Percentiles rank a stretch among this genome's conserved stretches.
phyloP scores from a whole-genome alignment of 2,329 filamentous ascomycete genomes.

The Cyclaneusma minus region DNA sequence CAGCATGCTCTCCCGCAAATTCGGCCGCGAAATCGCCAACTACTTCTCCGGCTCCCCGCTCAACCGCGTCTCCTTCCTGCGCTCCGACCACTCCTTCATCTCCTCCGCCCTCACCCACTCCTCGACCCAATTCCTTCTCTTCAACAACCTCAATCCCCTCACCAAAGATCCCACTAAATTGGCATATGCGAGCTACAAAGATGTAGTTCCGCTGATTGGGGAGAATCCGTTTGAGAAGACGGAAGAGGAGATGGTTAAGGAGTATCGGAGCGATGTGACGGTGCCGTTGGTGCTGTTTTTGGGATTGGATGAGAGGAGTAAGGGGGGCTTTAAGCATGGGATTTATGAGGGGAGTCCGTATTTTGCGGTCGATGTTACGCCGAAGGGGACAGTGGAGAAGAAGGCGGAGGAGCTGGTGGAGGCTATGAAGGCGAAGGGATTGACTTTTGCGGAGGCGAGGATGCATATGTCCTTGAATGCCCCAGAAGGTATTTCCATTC shows the following conservation, averaged over 20 bases:
- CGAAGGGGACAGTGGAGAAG: constrained; percentile 45
- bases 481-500: constrained; percentile 26
- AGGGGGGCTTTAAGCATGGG: constrained; percentile 33
- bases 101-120: constrained; percentile 49
- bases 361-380: constrained; percentile 83
- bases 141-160: constrained; percentile 67
- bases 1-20: constrained; percentile 56
- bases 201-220: constrained; percentile 57
- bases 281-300: constrained; percentile 68
- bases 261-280: constrained; percentile 56
- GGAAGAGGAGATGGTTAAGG: constrained; percentile 58
- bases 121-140: constrained; percentile 56
- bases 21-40: constrained; percentile 67
- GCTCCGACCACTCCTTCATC: constrained; percentile 55
- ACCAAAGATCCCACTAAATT: constrained; percentile 44
- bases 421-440: constrained; percentile 41
- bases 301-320: constrained; percentile 55
- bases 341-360: constrained; percentile 67
- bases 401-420: constrained; percentile 45
- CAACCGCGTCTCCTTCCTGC: constrained; percentile 68
- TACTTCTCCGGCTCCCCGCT: constrained; percentile 70
- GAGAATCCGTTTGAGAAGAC: constrained; percentile 51
- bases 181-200: constrained; percentile 50
- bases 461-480: constrained; percentile 31
- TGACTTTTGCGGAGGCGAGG: constrained; percentile 52